Evolutionary conservation across 2,329 filamentous ascomycete genomes (phyloP).

Genomic region (Hymenoscyphus infarciens): DNA sequence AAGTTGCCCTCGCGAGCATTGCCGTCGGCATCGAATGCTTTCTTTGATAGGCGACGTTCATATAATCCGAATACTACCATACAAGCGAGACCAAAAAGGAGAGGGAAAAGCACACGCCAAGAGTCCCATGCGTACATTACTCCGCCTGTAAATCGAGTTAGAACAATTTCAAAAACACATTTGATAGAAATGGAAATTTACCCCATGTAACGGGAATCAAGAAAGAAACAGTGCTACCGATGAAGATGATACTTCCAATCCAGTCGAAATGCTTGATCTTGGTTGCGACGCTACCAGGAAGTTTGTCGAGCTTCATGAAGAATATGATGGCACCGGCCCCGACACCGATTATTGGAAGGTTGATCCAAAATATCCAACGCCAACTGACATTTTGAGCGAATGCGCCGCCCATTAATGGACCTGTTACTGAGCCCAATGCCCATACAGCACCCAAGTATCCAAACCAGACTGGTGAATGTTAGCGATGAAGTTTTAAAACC

Average conservation of each 20-base stretch:
- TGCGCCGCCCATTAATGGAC: slow-evolving; percentile 50
- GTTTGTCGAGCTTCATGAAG: slow-evolving; percentile 29
- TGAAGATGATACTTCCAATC: slow-evolving; percentile 58
- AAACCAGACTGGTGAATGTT: slow-evolving; percentile 30
- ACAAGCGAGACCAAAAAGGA: slow-evolving; percentile 51
- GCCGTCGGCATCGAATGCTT: slow-evolving; percentile 28
- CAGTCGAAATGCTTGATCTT: slow-evolving; percentile 56
- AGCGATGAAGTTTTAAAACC: slow-evolving; percentile 13
- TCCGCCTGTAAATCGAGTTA: slow-evolving; percentile 43
- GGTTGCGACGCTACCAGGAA: slow-evolving; percentile 20
- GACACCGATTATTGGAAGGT: slow-evolving; percentile 30
- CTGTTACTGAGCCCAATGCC: slow-evolving; percentile 52
- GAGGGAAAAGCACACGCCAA: slow-evolving; percentile 59
- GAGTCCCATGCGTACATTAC: slow-evolving; percentile 62
- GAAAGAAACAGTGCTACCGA: slow-evolving; percentile 54
- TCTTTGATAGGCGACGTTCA: slow-evolving; percentile 38
- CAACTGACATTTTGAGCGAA: slow-evolving; percentile 50
- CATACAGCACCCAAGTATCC: slow-evolving; percentile 42
- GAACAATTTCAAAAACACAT: background rate
- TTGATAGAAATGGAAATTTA: slow-evolving; percentile 5
- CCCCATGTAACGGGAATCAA: slow-evolving; percentile 61
- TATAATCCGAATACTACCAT: slow-evolving; percentile 52
- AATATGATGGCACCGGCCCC: slow-evolving; percentile 28
- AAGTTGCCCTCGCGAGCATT: slow-evolving; percentile 22
- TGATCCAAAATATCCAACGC: slow-evolving; percentile 61